Evolutionary conservation across 2,329 filamentous ascomycete species (phyloP).

Genomic region (Ilyonectria robusta): DNA sequence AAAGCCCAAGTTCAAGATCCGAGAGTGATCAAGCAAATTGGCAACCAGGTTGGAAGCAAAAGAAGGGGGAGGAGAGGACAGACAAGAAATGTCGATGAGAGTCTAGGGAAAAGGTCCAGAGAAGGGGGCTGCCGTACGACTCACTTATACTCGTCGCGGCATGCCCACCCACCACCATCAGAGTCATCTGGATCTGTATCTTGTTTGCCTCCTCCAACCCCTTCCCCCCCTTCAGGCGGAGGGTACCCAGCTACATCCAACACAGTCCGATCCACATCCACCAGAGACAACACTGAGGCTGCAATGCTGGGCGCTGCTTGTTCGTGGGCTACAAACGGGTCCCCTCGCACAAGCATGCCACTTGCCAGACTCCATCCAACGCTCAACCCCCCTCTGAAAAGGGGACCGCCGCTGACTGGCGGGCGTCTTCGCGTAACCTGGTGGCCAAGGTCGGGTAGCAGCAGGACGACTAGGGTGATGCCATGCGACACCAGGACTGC

Average conservation of each 20-base stretch:
- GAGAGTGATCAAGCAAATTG: not conserved
- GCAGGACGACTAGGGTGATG: conserved; percentile 33
- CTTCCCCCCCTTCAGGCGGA: conserved; percentile 12
- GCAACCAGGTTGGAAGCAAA: not conserved
- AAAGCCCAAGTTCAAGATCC: conserved; percentile 12
- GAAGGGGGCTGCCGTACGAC: conserved; percentile 41
- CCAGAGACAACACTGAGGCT: conserved; percentile 33
- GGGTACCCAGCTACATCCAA: conserved; percentile 27
- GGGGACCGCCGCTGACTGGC: conserved; percentile 8
- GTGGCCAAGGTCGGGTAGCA: conserved; percentile 23
- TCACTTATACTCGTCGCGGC: conserved; percentile 40
- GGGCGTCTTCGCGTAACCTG: conserved; percentile 20
- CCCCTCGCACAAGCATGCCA: conserved; percentile 46
- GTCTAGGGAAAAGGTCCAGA: conserved; percentile 23
- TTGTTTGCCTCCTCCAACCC: conserved; percentile 39
- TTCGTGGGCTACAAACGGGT: conserved; percentile 28
- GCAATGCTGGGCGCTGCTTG: conserved; percentile 19
- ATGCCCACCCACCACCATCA: conserved; percentile 22
- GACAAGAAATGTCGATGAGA: conserved; percentile 16
- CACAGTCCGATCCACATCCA: conserved; percentile 35
- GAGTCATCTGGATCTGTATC: conserved; percentile 15
- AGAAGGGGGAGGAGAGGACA: conserved; percentile 24
- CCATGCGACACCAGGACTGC: conserved; percentile 33
- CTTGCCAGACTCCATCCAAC: conserved; percentile 33
- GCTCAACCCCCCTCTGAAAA: conserved; percentile 5